These are phyloP conservation scores for Colletotrichum sp. DNA, from an alignment of 2,329 filamentous ascomycete genomes.

Conservation along the genomic window DNA sequence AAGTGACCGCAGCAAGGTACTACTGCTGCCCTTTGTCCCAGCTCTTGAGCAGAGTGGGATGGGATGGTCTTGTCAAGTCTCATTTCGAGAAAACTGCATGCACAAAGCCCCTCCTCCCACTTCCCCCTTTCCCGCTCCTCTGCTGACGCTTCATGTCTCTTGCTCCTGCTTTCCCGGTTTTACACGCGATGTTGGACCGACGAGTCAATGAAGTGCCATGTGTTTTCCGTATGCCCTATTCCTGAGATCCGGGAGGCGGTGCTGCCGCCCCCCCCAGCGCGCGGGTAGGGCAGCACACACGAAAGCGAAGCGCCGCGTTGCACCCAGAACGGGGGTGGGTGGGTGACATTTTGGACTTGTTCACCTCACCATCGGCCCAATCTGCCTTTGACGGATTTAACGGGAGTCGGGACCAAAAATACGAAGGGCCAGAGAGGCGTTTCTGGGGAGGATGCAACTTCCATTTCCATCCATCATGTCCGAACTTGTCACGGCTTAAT, in stretches of 20 bases:
- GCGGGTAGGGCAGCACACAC: background rate
- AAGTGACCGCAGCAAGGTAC: background rate
- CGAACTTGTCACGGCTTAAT: background rate
- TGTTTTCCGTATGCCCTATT: background rate
- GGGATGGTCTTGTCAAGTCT: background rate
- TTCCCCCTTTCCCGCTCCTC: background rate
- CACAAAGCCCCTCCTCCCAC: background rate
- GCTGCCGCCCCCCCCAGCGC: background rate
- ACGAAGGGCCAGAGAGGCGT: background rate
- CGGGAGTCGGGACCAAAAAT: background rate
- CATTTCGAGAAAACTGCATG: background rate
- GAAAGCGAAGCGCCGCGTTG: background rate
- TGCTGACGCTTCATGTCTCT: background rate
- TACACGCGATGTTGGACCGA: background rate
- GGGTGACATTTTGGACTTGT: background rate
- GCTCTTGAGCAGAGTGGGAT: background rate
- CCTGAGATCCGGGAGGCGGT: background rate
- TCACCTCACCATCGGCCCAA: background rate
- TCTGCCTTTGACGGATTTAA: background rate
- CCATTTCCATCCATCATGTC: background rate
- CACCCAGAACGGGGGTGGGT: background rate
- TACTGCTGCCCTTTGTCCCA: background rate
- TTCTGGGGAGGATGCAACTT: background rate
- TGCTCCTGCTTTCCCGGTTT: background rate
- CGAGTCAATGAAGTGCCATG: background rate